These are phyloP conservation scores for Ceratocystis eucalypticola DNA, from an alignment of 2,329 filamentous ascomycete species.

Conservation along the genomic window DNA sequence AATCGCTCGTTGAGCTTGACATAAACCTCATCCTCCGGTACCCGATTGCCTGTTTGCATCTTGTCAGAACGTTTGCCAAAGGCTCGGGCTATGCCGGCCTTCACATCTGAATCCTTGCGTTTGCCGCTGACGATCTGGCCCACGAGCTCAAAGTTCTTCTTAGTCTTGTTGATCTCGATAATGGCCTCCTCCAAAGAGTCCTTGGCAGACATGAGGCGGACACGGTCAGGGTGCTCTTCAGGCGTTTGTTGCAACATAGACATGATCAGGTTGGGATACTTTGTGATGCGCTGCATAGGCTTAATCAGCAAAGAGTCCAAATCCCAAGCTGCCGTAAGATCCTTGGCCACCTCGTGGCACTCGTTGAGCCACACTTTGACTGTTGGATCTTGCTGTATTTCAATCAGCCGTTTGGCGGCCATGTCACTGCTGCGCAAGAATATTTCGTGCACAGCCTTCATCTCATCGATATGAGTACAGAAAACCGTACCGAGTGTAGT, in stretches of 20 bases:
- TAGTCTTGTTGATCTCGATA: slow-evolving; percentile 84
- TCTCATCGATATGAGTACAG: slow-evolving; percentile 42
- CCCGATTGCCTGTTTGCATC: slow-evolving; percentile 45
- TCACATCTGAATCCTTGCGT: slow-evolving; percentile 77
- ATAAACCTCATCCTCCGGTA: slow-evolving; percentile 71
- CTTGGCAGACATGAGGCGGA: slow-evolving; percentile 43
- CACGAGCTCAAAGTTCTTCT: slow-evolving; percentile 86
- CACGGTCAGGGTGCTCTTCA: slow-evolving; percentile 68
- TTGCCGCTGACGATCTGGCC: slow-evolving; percentile 70
- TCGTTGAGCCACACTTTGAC: slow-evolving; percentile 80
- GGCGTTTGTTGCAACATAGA: slow-evolving; percentile 70
- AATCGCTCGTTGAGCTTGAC: slow-evolving; percentile 72
- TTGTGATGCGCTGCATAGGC: slow-evolving; percentile 84
- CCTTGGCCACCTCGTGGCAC: slow-evolving; percentile 82
- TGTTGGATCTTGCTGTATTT: slow-evolving; percentile 49
- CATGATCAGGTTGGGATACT: slow-evolving; percentile 77
- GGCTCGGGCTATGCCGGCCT: slow-evolving; percentile 70
- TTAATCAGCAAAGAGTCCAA: slow-evolving; percentile 94
- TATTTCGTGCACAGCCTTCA: slow-evolving; percentile 47
- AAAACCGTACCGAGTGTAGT: slow-evolving; percentile 43
- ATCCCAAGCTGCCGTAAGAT: slow-evolving; percentile 88
- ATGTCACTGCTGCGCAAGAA: slow-evolving; percentile 51
- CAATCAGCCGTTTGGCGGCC: slow-evolving; percentile 46
- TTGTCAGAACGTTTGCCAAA: slow-evolving; percentile 85
- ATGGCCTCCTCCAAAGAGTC: slow-evolving; percentile 50